Evolutionary conservation across 257 asterid species (phyloP), one percentile per base, ranked within the genome.

Genomic region (Paulownia fortunei): DNA sequence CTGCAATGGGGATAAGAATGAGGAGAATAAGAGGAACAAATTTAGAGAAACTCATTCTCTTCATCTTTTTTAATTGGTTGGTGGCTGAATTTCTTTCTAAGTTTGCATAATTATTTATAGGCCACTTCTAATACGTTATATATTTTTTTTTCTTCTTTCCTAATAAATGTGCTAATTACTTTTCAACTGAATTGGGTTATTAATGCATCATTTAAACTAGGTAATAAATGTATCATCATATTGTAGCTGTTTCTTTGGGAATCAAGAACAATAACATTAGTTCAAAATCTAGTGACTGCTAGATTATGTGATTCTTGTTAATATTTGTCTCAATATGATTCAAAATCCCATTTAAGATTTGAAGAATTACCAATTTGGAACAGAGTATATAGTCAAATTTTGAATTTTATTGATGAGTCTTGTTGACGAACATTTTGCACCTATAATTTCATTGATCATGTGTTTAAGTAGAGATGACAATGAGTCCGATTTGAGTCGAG

Each of bases 131-230:
- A 54, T 10, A 36, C 37, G 54, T 54, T 30, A 21, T 5, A 2
- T 55, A 6, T 21, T 55, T 23, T 10, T 2, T 49, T 49, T 49
- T 16, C 18, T 15, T 49, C 0, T 47, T 15, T 21, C 27, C 11
- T 1, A 5, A 10, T 55, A 54, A 71, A 71, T 72, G 77, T 63
- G 77, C 41, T 10, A 55, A 54, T 55, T 60, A 54, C 12, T 72
- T 5, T 55, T 21, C 4, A 4, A 11, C 5, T 41, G 24, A 58
- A 16, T 60, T 42, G 32, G 71, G 34, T 8, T 2, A 52, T 51
- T 21, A 59, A 59, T 61, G 19, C 32, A 60, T 41, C 46, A 27
- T 13, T 30, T 32, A 32, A 63, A 9, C 13, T 24, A n/a, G 37
- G 6, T 5, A 42, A 27, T 74, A 18, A 26, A 39, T 13, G 3